These are phyloP conservation scores for Tephrocybe sp. DNA, from an alignment of 768 basidiomycete genomes.

Conservation along the genomic window DNA sequence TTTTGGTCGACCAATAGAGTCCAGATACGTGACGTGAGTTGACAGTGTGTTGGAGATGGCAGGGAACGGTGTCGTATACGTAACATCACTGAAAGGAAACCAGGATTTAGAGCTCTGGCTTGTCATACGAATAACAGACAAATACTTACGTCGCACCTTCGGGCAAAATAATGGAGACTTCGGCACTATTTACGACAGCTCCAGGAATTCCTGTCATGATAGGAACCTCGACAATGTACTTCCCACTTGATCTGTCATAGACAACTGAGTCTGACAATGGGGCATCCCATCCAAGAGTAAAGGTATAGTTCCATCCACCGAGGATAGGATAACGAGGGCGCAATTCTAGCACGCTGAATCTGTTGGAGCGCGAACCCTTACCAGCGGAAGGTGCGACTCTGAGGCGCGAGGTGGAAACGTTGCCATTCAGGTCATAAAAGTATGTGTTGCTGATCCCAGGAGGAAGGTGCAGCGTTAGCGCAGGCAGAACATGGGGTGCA, in stretches of 20 bases:
- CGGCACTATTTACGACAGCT: slow-evolving; percentile 76
- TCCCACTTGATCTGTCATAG: slow-evolving; percentile 59
- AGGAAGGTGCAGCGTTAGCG: slow-evolving; percentile 78
- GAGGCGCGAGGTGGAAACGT: slow-evolving; percentile 92
- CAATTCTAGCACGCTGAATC: slow-evolving; percentile 74
- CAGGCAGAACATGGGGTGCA: slow-evolving; percentile 68
- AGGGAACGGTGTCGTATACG: slow-evolving; percentile 76
- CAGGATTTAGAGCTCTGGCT: slow-evolving; percentile 2
- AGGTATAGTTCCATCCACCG: slow-evolving; percentile 97
- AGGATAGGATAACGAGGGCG: slow-evolving; percentile 88
- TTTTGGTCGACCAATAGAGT: slow-evolving; percentile 84
- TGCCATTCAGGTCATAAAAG: slow-evolving; percentile 90
- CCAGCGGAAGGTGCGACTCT: slow-evolving; percentile 64
- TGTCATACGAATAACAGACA: background rate
- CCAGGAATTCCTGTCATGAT: slow-evolving; percentile 81
- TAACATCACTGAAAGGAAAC: slow-evolving; percentile 58
- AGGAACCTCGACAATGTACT: slow-evolving; percentile 77
- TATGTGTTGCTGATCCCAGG: slow-evolving; percentile 79
- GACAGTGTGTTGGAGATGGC: slow-evolving; percentile 56
- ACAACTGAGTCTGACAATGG: slow-evolving; percentile 70
- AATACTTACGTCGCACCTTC: slow-evolving; percentile 90
- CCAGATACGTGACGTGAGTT: slow-evolving; percentile 86
- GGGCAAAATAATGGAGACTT: slow-evolving; percentile 79
- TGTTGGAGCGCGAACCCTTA: slow-evolving; percentile 48
- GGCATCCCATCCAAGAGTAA: slow-evolving; percentile 94